Percentiles rank a stretch among this genome's conserved stretches.
Conservation (phyloP, 1,284 basidiomycete genomes). For the Apiotrichum veenhuisii region DNA sequence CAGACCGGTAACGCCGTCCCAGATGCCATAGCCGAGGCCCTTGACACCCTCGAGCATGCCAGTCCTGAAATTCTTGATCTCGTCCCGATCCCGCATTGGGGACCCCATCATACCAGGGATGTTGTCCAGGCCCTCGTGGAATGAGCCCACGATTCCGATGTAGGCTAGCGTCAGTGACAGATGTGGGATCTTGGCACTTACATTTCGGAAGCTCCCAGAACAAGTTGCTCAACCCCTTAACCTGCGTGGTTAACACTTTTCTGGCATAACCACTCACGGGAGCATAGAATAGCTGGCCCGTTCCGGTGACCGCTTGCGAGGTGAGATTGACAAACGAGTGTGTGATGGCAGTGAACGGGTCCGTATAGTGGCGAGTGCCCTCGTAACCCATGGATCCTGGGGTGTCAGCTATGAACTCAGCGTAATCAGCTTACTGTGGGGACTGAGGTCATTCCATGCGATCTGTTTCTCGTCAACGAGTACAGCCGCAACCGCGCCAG, state of each 20-base stretch:
- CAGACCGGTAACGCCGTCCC: slow-evolving; percentile 58
- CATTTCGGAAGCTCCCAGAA: slow-evolving; percentile 50
- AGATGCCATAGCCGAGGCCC: slow-evolving; percentile 51
- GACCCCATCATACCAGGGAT: slow-evolving; percentile 54
- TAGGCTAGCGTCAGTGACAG: slow-evolving; percentile 8
- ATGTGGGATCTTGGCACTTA: slow-evolving; percentile 6
- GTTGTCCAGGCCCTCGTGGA: slow-evolving; percentile 55
- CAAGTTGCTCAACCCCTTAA: slow-evolving; percentile 54
- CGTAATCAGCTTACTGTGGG: slow-evolving; percentile 51
- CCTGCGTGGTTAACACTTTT: slow-evolving; percentile 13
- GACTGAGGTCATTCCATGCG: slow-evolving; percentile 52
- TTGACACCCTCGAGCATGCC: slow-evolving; percentile 54
- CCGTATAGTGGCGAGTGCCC: slow-evolving; percentile 27
- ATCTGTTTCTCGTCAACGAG: slow-evolving; percentile 54
- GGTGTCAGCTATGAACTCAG: not conserved
- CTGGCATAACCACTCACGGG: slow-evolving; percentile 36
- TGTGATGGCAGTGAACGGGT: slow-evolving; percentile 37
- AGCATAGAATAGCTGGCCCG: slow-evolving; percentile 53
- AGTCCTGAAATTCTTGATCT: slow-evolving; percentile 51
- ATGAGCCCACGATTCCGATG: slow-evolving; percentile 50
- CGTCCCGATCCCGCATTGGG: slow-evolving; percentile 48
- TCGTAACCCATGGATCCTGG: slow-evolving; percentile 59
- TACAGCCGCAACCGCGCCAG: slow-evolving; percentile 57
- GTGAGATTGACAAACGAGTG: slow-evolving; percentile 56
- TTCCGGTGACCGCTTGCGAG: slow-evolving; percentile 52